Conservation (phyloP, 2,329 filamentous ascomycete genomes). For the Diaporthe velutina region DNA sequence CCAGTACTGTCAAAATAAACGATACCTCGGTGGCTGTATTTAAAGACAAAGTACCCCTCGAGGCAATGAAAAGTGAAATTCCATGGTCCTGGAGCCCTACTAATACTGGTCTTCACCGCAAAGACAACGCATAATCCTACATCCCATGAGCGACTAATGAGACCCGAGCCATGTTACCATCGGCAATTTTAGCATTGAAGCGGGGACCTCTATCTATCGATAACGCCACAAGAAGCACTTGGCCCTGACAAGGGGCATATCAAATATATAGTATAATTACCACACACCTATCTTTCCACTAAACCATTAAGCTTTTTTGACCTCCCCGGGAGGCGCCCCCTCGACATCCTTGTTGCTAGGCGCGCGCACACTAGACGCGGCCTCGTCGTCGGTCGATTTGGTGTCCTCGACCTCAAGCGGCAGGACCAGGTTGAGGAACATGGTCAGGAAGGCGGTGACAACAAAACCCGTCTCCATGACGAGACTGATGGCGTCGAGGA, state of each 20-base stretch:
- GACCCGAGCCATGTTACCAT: not conserved
- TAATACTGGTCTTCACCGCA: not conserved
- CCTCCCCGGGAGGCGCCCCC: slow-evolving; percentile 3
- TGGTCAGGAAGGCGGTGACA: slow-evolving; percentile 78
- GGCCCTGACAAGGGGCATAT: not conserved
- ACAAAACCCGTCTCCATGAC: slow-evolving; percentile 83
- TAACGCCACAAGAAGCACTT: not conserved
- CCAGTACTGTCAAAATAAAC: not conserved
- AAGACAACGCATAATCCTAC: too few relatives aligned
- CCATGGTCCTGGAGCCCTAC: too few relatives aligned
- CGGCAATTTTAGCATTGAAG: slow-evolving; percentile 14
- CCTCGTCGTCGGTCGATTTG: slow-evolving; percentile 53
- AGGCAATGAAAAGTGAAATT: not conserved
- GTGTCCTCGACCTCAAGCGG: slow-evolving; percentile 82
- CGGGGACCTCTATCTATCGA: slow-evolving; percentile 18
- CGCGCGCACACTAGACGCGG: slow-evolving; percentile 2
- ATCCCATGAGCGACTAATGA: not conserved
- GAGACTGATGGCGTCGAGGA: slow-evolving; percentile 80
- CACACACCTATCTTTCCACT: not conserved
- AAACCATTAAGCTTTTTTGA: not conserved
- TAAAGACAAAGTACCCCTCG: not conserved
- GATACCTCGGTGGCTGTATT: not conserved
- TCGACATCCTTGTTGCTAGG: slow-evolving; percentile 6
- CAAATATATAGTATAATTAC: not conserved
- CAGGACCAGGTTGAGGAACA: slow-evolving; percentile 80